Evolutionary conservation across 2,329 filamentous ascomycete species (phyloP).

Genomic region (Balansia obtecta): DNA sequence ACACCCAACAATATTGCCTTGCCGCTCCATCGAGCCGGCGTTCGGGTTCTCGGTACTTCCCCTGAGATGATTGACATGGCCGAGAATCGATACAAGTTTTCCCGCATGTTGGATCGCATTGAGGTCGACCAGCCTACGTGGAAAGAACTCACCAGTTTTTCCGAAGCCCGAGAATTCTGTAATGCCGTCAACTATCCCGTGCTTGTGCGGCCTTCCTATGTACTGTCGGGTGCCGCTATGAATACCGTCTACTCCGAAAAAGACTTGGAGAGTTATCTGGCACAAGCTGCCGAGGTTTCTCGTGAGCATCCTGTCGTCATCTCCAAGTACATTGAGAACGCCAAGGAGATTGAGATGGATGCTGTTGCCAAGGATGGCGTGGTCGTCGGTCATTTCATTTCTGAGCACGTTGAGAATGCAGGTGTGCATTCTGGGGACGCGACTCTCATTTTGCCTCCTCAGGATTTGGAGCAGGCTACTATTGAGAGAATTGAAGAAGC

Average conservation of each 20-base stretch:
- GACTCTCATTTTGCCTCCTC: slow-evolving; percentile 85
- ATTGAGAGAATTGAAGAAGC: slow-evolving; percentile 88
- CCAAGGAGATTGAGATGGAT: slow-evolving; percentile 99
- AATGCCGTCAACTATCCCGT: slow-evolving; percentile 84
- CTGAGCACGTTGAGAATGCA: slow-evolving; percentile 96
- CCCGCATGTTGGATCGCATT: slow-evolving; percentile 90
- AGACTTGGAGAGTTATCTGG: slow-evolving; percentile 77
- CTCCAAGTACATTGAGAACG: slow-evolving; percentile 98
- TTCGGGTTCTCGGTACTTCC: slow-evolving; percentile 88
- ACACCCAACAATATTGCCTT: slow-evolving; percentile 97
- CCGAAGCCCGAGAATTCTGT: slow-evolving; percentile 81
- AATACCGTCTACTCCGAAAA: slow-evolving; percentile 97
- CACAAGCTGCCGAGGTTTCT: slow-evolving; percentile 86
- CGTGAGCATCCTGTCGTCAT: slow-evolving; percentile 95
- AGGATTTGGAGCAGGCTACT: slow-evolving; percentile 82
- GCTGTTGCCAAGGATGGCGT: slow-evolving; percentile 83
- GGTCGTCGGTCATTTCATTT: slow-evolving; percentile 92
- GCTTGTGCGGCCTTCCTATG: slow-evolving; percentile 89
- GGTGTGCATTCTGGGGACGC: slow-evolving; percentile 98
- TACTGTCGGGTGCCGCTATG: slow-evolving; percentile 95
- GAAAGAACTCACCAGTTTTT: slow-evolving; percentile 94
- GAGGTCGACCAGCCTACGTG: slow-evolving; percentile 92
- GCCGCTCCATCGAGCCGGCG: slow-evolving; percentile 74
- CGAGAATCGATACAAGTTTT: slow-evolving; percentile 98
- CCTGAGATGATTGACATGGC: slow-evolving; percentile 98